Base-by-base conservation (phyloP, 1,284 basidiomycete genomes). In the Takashimella koratensis region DNA sequence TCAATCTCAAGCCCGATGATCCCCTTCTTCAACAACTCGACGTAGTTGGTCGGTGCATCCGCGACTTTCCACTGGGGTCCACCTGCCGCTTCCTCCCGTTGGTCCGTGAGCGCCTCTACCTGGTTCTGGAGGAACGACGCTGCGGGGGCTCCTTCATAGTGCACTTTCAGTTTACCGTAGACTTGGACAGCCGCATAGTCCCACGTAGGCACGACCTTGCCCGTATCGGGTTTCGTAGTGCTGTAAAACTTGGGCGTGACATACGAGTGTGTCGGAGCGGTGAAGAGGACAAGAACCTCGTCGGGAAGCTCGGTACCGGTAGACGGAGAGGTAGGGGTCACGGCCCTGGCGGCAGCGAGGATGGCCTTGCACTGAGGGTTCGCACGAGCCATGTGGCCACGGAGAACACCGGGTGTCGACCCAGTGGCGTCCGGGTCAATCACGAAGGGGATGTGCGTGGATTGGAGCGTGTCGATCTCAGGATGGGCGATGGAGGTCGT, bases 371-470 rank as follows among this genome's bases (percentile, higher is more conserved):
- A 39, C 56, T 77, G 74, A 4, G 75, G 74, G 50, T 77, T 77
- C 1, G 71, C 70, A 5, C 72, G 57, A 0, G 75, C 75, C 47
- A 76, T 74, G 56, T 77, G 75, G 0, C 53, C 75, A n/a, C 70
- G 54, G 0, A 77, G 58, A 0, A 55, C 26, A 19, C 66, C 65
- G 0, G 55, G 50, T 22, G 23, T 27, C 3, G 47, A 20, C 5
- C 43, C 51, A 36, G 30, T 8, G 8, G 30, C 10, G 19, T 45
- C 26, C 11, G 20, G 40, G 41, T 78, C 75, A 36, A 80, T 64
- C 13, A 79, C 57, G 57, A 71, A 80, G 2, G 79, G 79, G 51
- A 79, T 71, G 57, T 80, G 78, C 8, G 71, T 71, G 21, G 73
- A 70, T 53, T 79, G 78, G 22, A 80, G 52, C n/a, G 72, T 68